Conservation (phyloP, 2,329 filamentous ascomycete genomes). For the Chrysoporthe cubensis region DNA sequence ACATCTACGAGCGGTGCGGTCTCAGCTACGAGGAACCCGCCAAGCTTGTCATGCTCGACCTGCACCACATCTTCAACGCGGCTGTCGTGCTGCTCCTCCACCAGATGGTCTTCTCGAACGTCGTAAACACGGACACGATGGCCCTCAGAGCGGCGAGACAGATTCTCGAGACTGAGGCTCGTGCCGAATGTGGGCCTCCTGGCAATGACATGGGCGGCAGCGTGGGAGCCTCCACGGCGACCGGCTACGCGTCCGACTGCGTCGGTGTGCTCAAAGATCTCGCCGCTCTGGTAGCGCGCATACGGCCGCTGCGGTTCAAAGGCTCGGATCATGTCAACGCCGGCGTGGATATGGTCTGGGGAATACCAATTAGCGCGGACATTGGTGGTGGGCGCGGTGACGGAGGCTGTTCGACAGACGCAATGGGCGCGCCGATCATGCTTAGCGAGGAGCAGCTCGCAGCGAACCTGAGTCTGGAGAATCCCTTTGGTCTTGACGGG, state of each 20-base stretch:
- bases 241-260: conserved; percentile 28
- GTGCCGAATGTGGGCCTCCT: conserved; percentile 15
- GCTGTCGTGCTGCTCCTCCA: conserved; percentile 52
- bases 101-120: conserved; percentile 44
- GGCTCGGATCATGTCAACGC: conserved; percentile 16
- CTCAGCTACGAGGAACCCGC: conserved; percentile 37
- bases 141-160: conserved; percentile 47
- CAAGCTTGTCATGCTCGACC: conserved; percentile 48
- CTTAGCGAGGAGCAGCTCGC: conserved; percentile 20
- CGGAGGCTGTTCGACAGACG: conserved; percentile 9
- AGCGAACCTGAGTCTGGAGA: conserved; percentile 23
- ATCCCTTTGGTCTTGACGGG: conserved; percentile 16
- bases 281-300: conserved; percentile 21
- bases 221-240: not conserved
- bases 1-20: conserved; percentile 32
- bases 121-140: conserved; percentile 35
- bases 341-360: conserved; percentile 1
- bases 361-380: not conserved
- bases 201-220: conserved; percentile 34
- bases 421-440: not conserved
- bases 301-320: conserved; percentile 24
- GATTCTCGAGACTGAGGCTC: conserved; percentile 45
- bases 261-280: conserved; percentile 26
- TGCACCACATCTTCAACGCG: conserved; percentile 56
- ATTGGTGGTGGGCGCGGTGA: not conserved